These are phyloP conservation scores for Cryphonectria japonica DNA, from an alignment of 2,329 filamentous ascomycete species.

Conservation along the genomic window DNA sequence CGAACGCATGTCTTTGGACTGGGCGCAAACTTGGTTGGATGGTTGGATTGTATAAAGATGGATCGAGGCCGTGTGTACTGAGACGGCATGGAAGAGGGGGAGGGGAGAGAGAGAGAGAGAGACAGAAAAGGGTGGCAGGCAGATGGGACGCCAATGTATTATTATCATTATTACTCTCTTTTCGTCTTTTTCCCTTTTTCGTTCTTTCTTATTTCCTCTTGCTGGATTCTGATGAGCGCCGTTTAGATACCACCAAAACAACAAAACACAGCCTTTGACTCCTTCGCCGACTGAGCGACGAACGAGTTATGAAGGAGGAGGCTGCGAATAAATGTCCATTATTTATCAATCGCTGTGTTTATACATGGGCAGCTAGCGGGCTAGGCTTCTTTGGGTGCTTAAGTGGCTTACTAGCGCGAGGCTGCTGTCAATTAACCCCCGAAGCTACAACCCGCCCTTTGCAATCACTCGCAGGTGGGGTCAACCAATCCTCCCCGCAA, in stretches of 20 bases:
- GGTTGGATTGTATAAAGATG: conserved; percentile 4
- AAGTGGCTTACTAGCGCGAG: not conserved
- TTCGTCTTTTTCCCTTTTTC: not conserved
- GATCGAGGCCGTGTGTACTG: not conserved
- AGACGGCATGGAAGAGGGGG: not conserved
- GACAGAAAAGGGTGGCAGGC: not conserved
- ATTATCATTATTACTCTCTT: not conserved
- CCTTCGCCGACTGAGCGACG: not conserved
- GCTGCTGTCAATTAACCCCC: not conserved
- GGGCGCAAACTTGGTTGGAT: not conserved
- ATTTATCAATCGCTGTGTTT: not conserved
- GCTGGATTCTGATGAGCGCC: not conserved
- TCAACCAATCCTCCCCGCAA: conserved; percentile 5
- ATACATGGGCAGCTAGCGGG: not conserved
- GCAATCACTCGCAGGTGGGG: conserved; percentile 18
- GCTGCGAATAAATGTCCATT: not conserved
- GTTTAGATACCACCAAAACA: conserved; percentile 25
- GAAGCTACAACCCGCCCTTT: conserved; percentile 1
- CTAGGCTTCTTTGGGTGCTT: not conserved
- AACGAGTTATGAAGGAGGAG: not conserved
- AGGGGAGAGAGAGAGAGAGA: too few relatives aligned
- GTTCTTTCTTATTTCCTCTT: not conserved
- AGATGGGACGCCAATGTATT: conserved; percentile 9
- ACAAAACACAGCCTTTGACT: conserved; percentile 13
- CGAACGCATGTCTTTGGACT: not conserved